Base-by-base conservation (phyloP, 768 basidiomycete species). In the Nidularia sp. region DNA sequence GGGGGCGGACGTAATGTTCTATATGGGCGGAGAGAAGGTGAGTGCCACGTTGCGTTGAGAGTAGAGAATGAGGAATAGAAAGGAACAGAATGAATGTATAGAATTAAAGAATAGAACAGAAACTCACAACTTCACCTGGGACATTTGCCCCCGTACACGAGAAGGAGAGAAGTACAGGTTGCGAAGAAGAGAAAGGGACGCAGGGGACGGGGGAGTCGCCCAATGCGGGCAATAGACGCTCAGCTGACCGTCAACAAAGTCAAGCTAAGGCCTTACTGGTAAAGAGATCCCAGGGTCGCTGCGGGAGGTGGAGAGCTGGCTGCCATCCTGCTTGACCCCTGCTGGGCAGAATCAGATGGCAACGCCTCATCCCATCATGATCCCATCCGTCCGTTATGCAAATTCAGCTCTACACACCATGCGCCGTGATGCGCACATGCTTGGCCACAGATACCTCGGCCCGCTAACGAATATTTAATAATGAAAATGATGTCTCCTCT, bases 1-100 rank as follows among this genome's bases (percentile, higher is more conserved):
- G 90, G 90, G 45, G 90, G 91, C 6, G 90, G 89, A 54, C 89
- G 86, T 56, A 93, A 77, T 41, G 84, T 89, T 64, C 90, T 93
- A 29, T n/a, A 45, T 45, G 25, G 25, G 25, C 25, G 25, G 41
- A 15, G 34, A 8, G 29, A n/a, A 48, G 22, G 34, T 29, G 32
- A 34, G 52, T 43, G 41, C 48, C 51, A 32, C 42, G 32, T 32
- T 31, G 7, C 34, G 13, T 45, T 15, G 7, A 33, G 12, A 4
- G 15, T 18, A 18, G 15, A 18, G 39, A 41, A 41, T 18, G 39
- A 41, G 39, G 39, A 18, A 41, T 18, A 18, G 39, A 46, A 22
- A 34, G 49, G 25, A 46, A 34, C 25, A 29, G 25, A 45, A 48
- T 10, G 29, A 45, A 60, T 51, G 46, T n/a, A 47, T 33, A 45